These are phyloP conservation scores for Neurospora pannonica DNA, from an alignment of 495 filamentous ascomycete species.

Conservation along the genomic window DNA sequence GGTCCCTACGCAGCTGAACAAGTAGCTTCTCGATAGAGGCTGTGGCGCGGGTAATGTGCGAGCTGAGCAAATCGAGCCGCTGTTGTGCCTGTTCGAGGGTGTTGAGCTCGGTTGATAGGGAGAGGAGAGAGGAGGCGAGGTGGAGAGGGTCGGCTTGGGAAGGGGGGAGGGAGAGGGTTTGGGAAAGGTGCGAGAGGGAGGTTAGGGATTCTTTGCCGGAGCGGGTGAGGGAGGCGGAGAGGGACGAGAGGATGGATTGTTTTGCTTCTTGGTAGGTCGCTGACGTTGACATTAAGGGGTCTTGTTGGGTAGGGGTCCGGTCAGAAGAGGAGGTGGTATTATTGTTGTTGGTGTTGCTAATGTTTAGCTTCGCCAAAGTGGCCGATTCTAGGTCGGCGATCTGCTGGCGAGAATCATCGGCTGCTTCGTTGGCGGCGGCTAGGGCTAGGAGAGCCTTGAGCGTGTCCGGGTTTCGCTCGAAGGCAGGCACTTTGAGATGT, in stretches of 20 bases:
- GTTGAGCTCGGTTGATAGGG: slow-evolving; percentile 25
- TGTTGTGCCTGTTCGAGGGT: slow-evolving; percentile 34
- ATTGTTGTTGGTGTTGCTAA: not conserved
- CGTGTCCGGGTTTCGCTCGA: slow-evolving; percentile 81
- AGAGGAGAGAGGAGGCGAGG: slow-evolving; percentile 28
- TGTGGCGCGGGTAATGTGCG: slow-evolving; percentile 25
- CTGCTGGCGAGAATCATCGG: slow-evolving; percentile 63
- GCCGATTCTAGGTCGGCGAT: slow-evolving; percentile 50
- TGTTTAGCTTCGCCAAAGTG: slow-evolving; percentile 36
- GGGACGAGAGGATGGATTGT: slow-evolving; percentile 24
- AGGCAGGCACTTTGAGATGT: slow-evolving; percentile 34
- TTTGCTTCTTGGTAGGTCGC: slow-evolving; percentile 3
- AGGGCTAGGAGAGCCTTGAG: slow-evolving; percentile 67
- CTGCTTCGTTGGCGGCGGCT: slow-evolving; percentile 66
- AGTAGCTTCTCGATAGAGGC: not conserved
- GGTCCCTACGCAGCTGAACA: slow-evolving; percentile 1
- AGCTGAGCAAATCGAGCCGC: slow-evolving; percentile 31
- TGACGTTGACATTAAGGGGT: slow-evolving; percentile 25
- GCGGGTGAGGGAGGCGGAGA: slow-evolving; percentile 22
- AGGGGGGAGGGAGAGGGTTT: slow-evolving; percentile 21
- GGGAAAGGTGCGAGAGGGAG: slow-evolving; percentile 34
- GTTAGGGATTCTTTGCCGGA: slow-evolving; percentile 31
- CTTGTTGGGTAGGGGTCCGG: not conserved
- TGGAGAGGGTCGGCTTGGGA: slow-evolving; percentile 19
- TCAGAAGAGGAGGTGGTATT: not conserved